Evolutionary conservation across 306 rosid species (phyloP).

Genomic region (Hippophae rhamnoides): DNA sequence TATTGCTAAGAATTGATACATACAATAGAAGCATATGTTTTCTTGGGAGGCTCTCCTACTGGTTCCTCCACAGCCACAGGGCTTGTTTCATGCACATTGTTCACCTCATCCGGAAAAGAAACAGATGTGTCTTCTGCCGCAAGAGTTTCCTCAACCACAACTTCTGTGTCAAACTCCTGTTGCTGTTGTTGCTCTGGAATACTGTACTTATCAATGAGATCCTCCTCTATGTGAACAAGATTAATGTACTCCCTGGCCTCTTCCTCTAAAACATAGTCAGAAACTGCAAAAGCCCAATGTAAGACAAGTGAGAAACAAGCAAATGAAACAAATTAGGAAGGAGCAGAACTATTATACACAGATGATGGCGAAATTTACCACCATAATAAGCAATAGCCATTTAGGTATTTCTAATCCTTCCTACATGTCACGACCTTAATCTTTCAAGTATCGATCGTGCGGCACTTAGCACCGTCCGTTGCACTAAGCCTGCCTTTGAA

Average conservation of each 20-base stretch:
- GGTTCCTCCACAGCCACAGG: slow-evolving; percentile 50
- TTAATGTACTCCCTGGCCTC: slow-evolving; percentile 65
- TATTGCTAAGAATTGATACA: slow-evolving; percentile 10
- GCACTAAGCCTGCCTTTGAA: too few relatives aligned
- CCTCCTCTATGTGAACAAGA: slow-evolving; percentile 71
- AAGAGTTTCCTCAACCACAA: slow-evolving; percentile 73
- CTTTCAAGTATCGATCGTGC: too few relatives aligned
- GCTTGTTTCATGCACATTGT: slow-evolving; percentile 40
- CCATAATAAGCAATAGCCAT: too few relatives aligned
- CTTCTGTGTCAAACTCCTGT: slow-evolving; percentile 55
- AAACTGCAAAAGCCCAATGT: slow-evolving; percentile 34
- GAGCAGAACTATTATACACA: too few relatives aligned
- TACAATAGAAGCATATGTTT: slow-evolving; percentile 91
- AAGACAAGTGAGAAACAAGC: slow-evolving; percentile 6
- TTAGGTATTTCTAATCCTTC: too few relatives aligned
- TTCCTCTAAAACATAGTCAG: slow-evolving; percentile 71
- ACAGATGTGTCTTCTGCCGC: slow-evolving; percentile 43
- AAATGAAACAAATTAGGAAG: not conserved
- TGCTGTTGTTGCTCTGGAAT: slow-evolving; percentile 75
- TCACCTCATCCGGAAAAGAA: slow-evolving; percentile 32
- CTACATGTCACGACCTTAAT: too few relatives aligned
- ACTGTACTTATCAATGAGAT: slow-evolving; percentile 75
- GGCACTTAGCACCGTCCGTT: too few relatives aligned
- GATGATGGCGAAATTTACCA: too few relatives aligned
- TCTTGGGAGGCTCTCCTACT: slow-evolving; percentile 64